These are phyloP conservation scores for Candolleomyces efflorescens DNA, from an alignment of 768 basidiomycete species.

Conservation along the genomic window DNA sequence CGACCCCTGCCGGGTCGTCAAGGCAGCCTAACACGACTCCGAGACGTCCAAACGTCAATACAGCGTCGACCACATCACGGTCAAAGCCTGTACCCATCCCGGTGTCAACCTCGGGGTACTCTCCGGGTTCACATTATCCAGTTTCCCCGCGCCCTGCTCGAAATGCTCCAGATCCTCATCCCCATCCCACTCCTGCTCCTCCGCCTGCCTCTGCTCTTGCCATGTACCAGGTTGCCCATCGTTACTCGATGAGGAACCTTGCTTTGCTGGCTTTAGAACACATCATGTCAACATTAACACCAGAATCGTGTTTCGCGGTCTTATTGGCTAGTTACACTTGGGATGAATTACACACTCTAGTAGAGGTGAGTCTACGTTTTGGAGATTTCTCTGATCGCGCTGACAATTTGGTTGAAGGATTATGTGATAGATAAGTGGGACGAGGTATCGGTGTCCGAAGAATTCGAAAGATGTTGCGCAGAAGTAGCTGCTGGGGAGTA, in stretches of 20 bases:
- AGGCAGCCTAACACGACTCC: slow-evolving; percentile 17
- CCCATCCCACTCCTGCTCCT: slow-evolving; percentile 61
- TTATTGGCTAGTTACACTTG: slow-evolving; percentile 64
- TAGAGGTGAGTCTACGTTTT: slow-evolving; percentile 44
- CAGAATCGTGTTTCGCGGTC: slow-evolving; percentile 61
- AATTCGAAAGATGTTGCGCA: slow-evolving; percentile 67
- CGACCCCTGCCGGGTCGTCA: slow-evolving; percentile 14
- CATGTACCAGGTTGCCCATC: slow-evolving; percentile 74
- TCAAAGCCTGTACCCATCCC: slow-evolving; percentile 41
- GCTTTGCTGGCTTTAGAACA: slow-evolving; percentile 67
- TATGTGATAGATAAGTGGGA: slow-evolving; percentile 78
- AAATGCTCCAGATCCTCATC: slow-evolving; percentile 59
- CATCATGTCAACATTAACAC: slow-evolving; percentile 65
- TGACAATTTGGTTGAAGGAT: slow-evolving; percentile 36
- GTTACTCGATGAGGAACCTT: slow-evolving; percentile 65
- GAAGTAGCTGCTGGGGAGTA: slow-evolving; percentile 75
- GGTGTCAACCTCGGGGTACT: slow-evolving; percentile 26
- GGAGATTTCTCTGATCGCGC: slow-evolving; percentile 3
- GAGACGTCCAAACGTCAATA: slow-evolving; percentile 16
- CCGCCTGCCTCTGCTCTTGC: slow-evolving; percentile 67
- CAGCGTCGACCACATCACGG: slow-evolving; percentile 24
- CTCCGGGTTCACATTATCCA: slow-evolving; percentile 39
- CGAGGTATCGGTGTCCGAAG: slow-evolving; percentile 55
- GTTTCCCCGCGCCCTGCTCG: slow-evolving; percentile 44
- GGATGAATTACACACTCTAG: slow-evolving; percentile 57